These are phyloP conservation scores for Elaeis guineensis DNA, from an alignment of 176 grass and related monocot species.

Conservation along the genomic window DNA sequence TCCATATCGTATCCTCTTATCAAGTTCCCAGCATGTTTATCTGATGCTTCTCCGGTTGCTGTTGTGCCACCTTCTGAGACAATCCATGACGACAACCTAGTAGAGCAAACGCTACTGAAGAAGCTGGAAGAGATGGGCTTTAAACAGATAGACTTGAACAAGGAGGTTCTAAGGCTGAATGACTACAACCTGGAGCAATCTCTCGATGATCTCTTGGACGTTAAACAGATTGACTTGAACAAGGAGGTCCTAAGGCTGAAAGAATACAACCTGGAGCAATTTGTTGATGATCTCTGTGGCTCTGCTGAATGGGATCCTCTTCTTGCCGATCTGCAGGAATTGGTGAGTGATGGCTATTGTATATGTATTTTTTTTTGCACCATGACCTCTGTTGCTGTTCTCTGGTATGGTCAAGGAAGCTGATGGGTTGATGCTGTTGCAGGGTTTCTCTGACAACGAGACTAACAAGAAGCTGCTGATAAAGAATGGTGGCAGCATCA, in stretches of 20 bases:
- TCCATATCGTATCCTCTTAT: slow-evolving; percentile 4
- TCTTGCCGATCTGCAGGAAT: slow-evolving; percentile 40
- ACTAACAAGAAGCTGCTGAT: slow-evolving; percentile 41
- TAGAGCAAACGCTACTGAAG: slow-evolving; percentile 48
- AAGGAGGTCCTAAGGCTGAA: slow-evolving; percentile 65
- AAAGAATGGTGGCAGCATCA: slow-evolving; percentile 37
- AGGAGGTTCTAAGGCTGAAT: slow-evolving; percentile 63
- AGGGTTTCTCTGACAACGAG: slow-evolving; percentile 51
- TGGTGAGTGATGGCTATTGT: slow-evolving; percentile 28
- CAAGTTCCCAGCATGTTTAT: slow-evolving; percentile 9
- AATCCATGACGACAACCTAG: not conserved
- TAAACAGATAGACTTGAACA: slow-evolving; percentile 59
- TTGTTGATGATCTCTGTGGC: slow-evolving; percentile 46
- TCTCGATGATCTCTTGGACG: slow-evolving; percentile 38
- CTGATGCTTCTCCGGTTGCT: not conserved
- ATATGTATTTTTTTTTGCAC: not conserved
- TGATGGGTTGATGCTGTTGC: not conserved
- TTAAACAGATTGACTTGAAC: slow-evolving; percentile 29
- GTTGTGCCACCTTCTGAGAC: slow-evolving; percentile 3
- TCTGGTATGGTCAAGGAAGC: too few relatives aligned
- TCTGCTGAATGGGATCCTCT: slow-evolving; percentile 68
- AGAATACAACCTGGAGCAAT: slow-evolving; percentile 49
- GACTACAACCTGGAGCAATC: slow-evolving; percentile 55
- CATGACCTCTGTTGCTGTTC: too few relatives aligned
- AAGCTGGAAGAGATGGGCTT: slow-evolving; percentile 70